These are phyloP conservation scores for Leishmania guyanensis DNA, from an alignment of 208 protist genomes.

Conservation along the genomic window DNA sequence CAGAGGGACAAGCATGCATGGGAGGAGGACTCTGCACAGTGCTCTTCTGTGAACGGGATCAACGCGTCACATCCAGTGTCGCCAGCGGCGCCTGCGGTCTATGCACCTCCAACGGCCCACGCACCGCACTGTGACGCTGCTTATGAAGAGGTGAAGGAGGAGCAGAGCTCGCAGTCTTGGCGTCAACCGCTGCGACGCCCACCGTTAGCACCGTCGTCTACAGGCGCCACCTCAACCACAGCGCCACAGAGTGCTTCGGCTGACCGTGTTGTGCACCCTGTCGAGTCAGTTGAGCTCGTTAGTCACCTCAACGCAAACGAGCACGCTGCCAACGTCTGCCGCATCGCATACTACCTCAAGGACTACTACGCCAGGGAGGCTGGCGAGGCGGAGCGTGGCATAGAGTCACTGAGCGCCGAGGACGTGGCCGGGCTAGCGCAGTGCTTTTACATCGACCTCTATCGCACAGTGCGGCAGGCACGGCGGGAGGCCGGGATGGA, in stretches of 20 bases:
- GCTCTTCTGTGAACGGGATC: neutral
- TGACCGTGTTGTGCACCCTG: neutral
- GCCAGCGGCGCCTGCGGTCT: neutral
- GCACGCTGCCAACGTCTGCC: slow-evolving; percentile 49
- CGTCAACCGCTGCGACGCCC: neutral
- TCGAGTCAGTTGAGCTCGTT: slow-evolving; percentile 1
- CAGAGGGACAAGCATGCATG: neutral
- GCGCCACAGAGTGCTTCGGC: neutral
- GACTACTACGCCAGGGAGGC: slow-evolving; percentile 69
- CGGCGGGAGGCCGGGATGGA: slow-evolving; percentile 42
- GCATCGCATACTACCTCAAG: slow-evolving; percentile 67
- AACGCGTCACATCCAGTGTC: neutral
- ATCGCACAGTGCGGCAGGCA: slow-evolving; percentile 54
- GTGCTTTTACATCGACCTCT: slow-evolving; percentile 81
- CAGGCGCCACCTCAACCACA: neutral
- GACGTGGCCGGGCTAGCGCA: slow-evolving; percentile 68
- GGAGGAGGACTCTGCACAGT: neutral
- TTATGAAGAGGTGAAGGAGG: slow-evolving; percentile 28
- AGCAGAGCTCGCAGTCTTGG: neutral
- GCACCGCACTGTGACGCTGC: slow-evolving; percentile 4
- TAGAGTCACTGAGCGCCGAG: slow-evolving; percentile 75
- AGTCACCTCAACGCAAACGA: slow-evolving; percentile 9
- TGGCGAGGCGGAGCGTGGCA: slow-evolving; percentile 40
- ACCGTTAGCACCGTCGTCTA: neutral
- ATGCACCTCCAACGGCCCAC: neutral